Percentiles rank a stretch among this genome's conserved stretches.
phyloP scores from a whole-genome alignment of 306 rosid genomes.

The Dryas alaskensis region DNA sequence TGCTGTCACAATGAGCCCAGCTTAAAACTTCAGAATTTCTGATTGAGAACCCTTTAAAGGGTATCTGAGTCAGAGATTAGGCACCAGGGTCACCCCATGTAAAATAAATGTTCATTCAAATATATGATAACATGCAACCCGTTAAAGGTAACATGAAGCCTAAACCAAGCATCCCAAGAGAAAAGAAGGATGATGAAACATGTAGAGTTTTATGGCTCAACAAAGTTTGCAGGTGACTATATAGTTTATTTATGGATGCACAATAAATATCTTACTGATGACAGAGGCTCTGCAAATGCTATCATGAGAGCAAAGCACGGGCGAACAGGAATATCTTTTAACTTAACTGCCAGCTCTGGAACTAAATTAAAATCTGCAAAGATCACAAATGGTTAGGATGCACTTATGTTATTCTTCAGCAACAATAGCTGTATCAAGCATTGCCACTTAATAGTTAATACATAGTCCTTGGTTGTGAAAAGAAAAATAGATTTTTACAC shows the following conservation, averaged over 20 bases:
- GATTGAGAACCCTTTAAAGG: constrained; percentile 63
- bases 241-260: constrained; percentile 13
- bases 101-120: background rate
- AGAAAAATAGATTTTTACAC: background rate
- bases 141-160: constrained; percentile 7
- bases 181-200: constrained; percentile 17
- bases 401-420: constrained; percentile 13
- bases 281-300: constrained; percentile 80
- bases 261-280: constrained; percentile 52
- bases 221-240: constrained; percentile 15
- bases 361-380: constrained; percentile 59
- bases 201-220: constrained; percentile 15
- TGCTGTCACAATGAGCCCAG: constrained; percentile 81
- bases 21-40: constrained; percentile 63
- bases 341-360: constrained; percentile 64
- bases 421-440: constrained; percentile 3
- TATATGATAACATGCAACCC: background rate
- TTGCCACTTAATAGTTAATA: background rate
- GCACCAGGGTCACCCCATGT: constrained; percentile 26
- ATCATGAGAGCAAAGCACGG: constrained; percentile 85
- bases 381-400: constrained; percentile 12
- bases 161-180: constrained; percentile 22
- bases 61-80: constrained; percentile 55
- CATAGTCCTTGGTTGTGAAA: background rate
- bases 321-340: constrained; percentile 59